A percentile compares a stretch with the other conserved stretches of the same genome.
These are phyloP conservation scores for Byssochlamys sp. DNA, from an alignment of 2,329 filamentous ascomycete genomes.

Conservation along the genomic window DNA sequence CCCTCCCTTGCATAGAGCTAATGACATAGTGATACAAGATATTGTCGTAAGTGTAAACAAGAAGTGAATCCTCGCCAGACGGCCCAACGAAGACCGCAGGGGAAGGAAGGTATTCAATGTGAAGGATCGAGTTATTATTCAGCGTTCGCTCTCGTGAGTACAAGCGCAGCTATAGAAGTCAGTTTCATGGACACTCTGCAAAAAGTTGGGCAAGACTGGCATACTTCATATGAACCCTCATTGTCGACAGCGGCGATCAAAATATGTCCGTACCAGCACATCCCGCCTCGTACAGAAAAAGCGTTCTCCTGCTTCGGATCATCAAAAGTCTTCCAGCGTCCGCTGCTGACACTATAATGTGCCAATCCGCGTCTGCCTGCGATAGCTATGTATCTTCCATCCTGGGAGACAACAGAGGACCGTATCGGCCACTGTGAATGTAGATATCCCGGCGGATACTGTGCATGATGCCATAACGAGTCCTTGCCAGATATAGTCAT, in stretches of 20 bases:
- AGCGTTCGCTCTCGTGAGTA: conserved; percentile 80
- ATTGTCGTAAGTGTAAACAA: conserved; percentile 97
- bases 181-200: conserved; percentile 5
- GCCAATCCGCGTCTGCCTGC: conserved; percentile 85
- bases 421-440: conserved; percentile 89
- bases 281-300: conserved; percentile 84
- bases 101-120: conserved; percentile 67
- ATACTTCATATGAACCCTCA: conserved; percentile 64
- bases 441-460: conserved; percentile 74
- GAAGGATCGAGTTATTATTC: conserved; percentile 61
- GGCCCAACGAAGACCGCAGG: conserved; percentile 83
- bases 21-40: conserved; percentile 91
- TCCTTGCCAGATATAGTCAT: conserved; percentile 86
- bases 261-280: conserved; percentile 98
- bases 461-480: conserved; percentile 88
- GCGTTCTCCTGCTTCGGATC: conserved; percentile 74
- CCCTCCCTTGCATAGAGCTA: conserved; percentile 56
- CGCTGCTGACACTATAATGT: conserved; percentile 90
- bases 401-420: conserved; percentile 74
- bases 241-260: conserved; percentile 87
- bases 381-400: conserved; percentile 90
- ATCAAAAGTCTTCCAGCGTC: conserved; percentile 89
- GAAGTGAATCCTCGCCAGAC: conserved; percentile 83
- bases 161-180: conserved; percentile 55
- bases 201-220: conserved; percentile 2